These are phyloP conservation scores for Parachlorella kessleri DNA, from an alignment of 139 green algal species.

Conservation along the genomic window DNA sequence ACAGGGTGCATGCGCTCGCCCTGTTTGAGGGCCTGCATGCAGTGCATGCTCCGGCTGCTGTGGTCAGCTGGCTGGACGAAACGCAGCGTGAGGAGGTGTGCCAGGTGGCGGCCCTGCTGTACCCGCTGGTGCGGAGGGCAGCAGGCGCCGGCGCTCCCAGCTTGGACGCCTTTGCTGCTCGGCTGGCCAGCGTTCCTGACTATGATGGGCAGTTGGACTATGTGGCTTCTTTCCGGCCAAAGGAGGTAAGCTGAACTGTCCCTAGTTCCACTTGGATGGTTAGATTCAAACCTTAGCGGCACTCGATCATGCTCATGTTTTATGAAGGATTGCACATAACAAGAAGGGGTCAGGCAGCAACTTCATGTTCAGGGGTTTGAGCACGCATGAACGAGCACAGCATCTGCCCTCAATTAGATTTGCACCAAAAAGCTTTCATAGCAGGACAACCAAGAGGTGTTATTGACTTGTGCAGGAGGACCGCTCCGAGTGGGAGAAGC, in stretches of 20 bases:
- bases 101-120: constrained; percentile 29
- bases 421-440: no score
- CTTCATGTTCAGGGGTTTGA: no score
- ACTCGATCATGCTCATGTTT: no score
- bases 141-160: constrained; percentile 13
- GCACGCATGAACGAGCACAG: no score
- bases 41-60: neutral
- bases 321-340: neutral
- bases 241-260: constrained; percentile 19
- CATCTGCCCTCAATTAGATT: no score
- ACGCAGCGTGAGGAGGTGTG: constrained; percentile 16
- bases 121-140: constrained; percentile 20
- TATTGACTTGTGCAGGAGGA: constrained; percentile 27
- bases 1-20: constrained; percentile 55
- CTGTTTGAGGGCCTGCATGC: constrained; percentile 42
- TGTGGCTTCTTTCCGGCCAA: constrained; percentile 52
- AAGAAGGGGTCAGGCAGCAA: no score
- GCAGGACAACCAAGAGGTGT: no score
- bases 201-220: constrained; percentile 67
- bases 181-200: constrained; percentile 22
- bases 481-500: constrained; percentile 21
- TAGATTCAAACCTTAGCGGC: no score
- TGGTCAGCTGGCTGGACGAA: constrained; percentile 21
- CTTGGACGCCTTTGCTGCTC: constrained; percentile 27
- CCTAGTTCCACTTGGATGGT: no score